Evolutionary conservation across 176 grass and related monocot genomes (phyloP).

Genomic region (Raddia distichophylla): DNA sequence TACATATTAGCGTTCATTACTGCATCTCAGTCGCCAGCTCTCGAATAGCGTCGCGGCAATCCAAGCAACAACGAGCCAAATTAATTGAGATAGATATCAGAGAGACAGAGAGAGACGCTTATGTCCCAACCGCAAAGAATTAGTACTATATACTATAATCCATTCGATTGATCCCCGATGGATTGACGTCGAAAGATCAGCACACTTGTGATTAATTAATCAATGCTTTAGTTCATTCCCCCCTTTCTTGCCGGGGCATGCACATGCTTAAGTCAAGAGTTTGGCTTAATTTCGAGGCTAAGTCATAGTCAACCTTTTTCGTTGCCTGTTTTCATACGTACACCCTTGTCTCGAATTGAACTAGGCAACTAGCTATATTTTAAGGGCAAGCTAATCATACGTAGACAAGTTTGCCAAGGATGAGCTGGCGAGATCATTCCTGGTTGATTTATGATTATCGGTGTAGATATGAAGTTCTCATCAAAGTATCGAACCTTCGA

Average conservation of each 20-base stretch:
- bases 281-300: constrained; percentile 46
- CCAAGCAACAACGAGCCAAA: constrained; percentile 31
- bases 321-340: constrained; percentile 14
- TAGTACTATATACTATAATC: constrained; percentile 17
- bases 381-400: not conserved
- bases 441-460: not conserved
- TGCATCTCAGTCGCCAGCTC: not conserved
- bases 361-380: not conserved
- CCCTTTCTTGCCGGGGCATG: not conserved
- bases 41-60: constrained; percentile 14
- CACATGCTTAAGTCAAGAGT: constrained; percentile 7
- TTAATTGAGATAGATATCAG: not conserved
- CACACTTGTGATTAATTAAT: constrained; percentile 26
- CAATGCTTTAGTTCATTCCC: not conserved
- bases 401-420: not conserved
- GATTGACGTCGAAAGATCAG: constrained; percentile 28
- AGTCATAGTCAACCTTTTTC: constrained; percentile 24
- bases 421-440: not conserved
- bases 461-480: no score
- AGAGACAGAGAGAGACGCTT: constrained; percentile 8
- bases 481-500: no score
- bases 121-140: constrained; percentile 23
- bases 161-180: constrained; percentile 5
- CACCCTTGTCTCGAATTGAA: not conserved
- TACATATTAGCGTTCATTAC: not conserved